Conservation (phyloP, 2,329 filamentous ascomycete species). For the Arachnopeziza araneosa region DNA sequence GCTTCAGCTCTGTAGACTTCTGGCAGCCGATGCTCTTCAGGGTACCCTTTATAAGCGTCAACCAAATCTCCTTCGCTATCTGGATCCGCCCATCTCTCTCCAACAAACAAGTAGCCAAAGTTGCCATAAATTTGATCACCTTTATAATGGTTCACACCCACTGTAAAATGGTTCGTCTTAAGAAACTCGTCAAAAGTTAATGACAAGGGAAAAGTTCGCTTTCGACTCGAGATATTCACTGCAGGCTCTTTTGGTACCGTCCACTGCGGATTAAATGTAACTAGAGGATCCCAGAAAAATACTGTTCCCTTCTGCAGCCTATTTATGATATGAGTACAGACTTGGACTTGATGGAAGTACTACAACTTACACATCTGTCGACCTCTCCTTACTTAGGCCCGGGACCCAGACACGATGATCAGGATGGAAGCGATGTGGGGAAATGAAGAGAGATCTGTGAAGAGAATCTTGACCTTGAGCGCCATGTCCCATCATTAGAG, state of each 20-base stretch:
- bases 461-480: slow-evolving; percentile 12
- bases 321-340: neutral
- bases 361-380: slow-evolving; percentile 7
- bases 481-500: slow-evolving; percentile 13
- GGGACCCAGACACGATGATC: slow-evolving; percentile 1
- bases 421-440: slow-evolving; percentile 1
- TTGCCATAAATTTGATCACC: slow-evolving; percentile 18
- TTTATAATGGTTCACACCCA: slow-evolving; percentile 19
- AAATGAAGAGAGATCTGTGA: slow-evolving; percentile 13
- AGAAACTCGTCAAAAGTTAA: slow-evolving; percentile 12
- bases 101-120: slow-evolving; percentile 25
- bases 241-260: neutral
- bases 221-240: neutral
- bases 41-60: slow-evolving; percentile 12
- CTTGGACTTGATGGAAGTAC: neutral
- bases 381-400: neutral
- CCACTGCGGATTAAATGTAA: neutral
- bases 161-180: neutral
- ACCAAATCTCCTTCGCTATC: slow-evolving; percentile 21
- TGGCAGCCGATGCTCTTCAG: neutral
- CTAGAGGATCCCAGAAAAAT: slow-evolving; percentile 18
- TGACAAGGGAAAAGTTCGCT: neutral
- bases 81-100: slow-evolving; percentile 27
- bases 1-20: neutral
- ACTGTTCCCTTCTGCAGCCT: slow-evolving; percentile 8